Conservation (phyloP, 2,329 filamentous ascomycete species). For the Sordariomycetes sp. region DNA sequence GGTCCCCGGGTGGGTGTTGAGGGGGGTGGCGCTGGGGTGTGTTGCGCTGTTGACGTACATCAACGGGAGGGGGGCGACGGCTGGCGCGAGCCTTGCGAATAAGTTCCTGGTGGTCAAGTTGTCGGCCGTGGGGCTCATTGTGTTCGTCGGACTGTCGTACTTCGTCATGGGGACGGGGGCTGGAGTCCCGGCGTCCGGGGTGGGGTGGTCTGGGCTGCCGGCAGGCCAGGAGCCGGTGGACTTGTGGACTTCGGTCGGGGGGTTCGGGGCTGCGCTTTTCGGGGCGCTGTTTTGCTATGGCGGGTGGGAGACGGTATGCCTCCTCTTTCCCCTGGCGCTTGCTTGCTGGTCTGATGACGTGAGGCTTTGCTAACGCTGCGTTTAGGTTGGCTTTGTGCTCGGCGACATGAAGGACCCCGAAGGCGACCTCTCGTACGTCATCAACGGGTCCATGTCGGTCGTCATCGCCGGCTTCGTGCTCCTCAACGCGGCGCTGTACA, state of each 20-base stretch:
- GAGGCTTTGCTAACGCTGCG: background rate
- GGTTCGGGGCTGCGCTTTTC: conserved; percentile 89
- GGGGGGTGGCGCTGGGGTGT: conserved; percentile 68
- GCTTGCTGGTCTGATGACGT: background rate
- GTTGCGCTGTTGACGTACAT: conserved; percentile 66
- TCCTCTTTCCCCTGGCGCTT: background rate
- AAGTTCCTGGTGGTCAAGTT: conserved; percentile 87
- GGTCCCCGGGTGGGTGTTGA: conserved; percentile 76
- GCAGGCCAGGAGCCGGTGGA: conserved; percentile 76
- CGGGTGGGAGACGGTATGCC: conserved; percentile 85
- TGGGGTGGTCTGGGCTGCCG: conserved; percentile 76
- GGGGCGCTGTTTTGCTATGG: conserved; percentile 97
- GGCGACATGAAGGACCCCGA: conserved; percentile 90
- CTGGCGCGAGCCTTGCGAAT: conserved; percentile 80
- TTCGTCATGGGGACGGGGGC: conserved; percentile 79
- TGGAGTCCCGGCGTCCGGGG: conserved; percentile 63
- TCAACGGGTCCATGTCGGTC: conserved; percentile 90
- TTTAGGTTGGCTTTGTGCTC: conserved; percentile 88
- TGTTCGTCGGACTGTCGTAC: conserved; percentile 72
- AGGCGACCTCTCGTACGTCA: conserved; percentile 82
- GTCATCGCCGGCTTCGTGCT: conserved; percentile 85
- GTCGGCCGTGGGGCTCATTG: conserved; percentile 48
- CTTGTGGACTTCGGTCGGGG: conserved; percentile 65
- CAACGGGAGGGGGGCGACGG: conserved; percentile 81
- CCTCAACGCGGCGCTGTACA: conserved; percentile 86